Base-by-base conservation (phyloP, 257 asterid genomes). In the Fraxinus quadrangulata region DNA sequence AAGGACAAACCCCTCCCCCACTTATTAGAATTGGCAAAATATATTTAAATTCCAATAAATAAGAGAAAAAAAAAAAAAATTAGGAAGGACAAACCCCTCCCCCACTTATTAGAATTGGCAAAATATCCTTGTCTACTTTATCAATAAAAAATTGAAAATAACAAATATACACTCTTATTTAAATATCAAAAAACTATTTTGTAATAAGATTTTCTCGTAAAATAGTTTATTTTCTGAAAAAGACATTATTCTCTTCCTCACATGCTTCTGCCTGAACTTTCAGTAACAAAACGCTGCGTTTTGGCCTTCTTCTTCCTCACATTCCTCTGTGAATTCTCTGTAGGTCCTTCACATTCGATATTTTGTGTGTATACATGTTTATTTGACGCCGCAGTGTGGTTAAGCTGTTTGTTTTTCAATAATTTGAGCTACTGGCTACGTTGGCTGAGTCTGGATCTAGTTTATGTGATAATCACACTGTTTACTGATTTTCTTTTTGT, bases 391-490 rank as follows among this genome's bases (percentile, higher is more conserved):
- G 77, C 88, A 75, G 78, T 82, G 31, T 45, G 28, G n/a, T 67
- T 0, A 4, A n/a, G 26, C 31, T 68, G 61, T 84, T 31, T 79
- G 71, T 28, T 68, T 2, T 74, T 30, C n/a, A 14, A 6, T 71
- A 36, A 36, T 71, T 56, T 67, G 42, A 71, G 67, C 73, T 80
- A 34, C 37, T 67, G 47, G 21, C 28, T 74, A 17, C 28, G 26
- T 74, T 28, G 16, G 73, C 47, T 36, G 71, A 68, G 65, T 65
- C 70, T 71, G 82, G 89, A 85, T 85, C 87, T 83, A 75, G 40
- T 70, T 77, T 31, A 0, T 31, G 17, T 33, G 14, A 17, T 75
- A 37, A 69, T 45, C 75, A 75, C 17, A 30, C 65, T 34, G 39
- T 24, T 26, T 75, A 2, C 17, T 31, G 2, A 1, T 39, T 67